Conservation (phyloP, 257 asterid species). For the Solanum phureja region DNA sequence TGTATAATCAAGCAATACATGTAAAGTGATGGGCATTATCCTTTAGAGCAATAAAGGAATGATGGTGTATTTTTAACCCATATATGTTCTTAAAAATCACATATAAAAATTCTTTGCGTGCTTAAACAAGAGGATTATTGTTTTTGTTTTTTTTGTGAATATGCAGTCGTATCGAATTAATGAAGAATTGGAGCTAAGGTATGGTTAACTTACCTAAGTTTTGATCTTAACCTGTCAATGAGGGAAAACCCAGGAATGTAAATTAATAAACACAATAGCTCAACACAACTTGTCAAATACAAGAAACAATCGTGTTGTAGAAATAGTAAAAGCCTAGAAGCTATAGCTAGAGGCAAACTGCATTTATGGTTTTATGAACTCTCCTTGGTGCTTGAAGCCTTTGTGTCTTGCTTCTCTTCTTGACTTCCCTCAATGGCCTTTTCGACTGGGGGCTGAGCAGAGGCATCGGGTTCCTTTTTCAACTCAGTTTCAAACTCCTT, state of each 20-base stretch:
- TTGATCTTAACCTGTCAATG: neutral
- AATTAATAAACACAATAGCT: neutral
- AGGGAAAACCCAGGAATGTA: neutral
- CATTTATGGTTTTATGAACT: conserved; percentile 16
- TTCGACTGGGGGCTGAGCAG: conserved; percentile 25
- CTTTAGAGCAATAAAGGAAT: neutral
- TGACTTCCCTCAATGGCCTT: conserved; percentile 18
- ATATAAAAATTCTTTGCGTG: neutral
- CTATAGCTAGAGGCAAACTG: conserved; percentile 1
- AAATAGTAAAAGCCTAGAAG: neutral
- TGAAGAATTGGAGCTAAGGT: neutral
- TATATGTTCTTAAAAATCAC: neutral
- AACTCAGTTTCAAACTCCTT: conserved; percentile 85
- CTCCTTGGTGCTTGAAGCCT: conserved; percentile 39
- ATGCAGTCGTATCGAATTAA: neutral
- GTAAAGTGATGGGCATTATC: neutral
- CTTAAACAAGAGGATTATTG: neutral
- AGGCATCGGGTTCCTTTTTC: conserved; percentile 46
- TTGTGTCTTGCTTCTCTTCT: conserved; percentile 39
- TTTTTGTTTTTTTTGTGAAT: neutral
- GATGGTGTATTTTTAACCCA: neutral
- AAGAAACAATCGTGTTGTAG: neutral
- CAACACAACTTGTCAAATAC: conserved; percentile 1
- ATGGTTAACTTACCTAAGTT: neutral
- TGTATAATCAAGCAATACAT: neutral